These are phyloP conservation scores for Sporothrix pseudoabietina DNA, from an alignment of 2,329 filamentous ascomycete genomes.

Conservation along the genomic window DNA sequence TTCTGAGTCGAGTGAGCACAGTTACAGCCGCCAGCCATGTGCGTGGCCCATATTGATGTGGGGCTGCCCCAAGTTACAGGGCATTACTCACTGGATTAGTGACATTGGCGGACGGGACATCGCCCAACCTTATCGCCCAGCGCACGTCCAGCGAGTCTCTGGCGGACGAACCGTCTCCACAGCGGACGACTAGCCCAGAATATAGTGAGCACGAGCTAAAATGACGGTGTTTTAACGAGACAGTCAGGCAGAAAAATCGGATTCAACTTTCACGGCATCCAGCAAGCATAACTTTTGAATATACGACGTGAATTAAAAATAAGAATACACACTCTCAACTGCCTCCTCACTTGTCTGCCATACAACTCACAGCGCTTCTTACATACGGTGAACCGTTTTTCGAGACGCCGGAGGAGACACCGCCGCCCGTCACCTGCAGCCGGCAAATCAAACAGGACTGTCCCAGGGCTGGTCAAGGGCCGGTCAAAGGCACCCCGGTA, in stretches of 20 bases:
- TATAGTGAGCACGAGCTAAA: not conserved
- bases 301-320: not conserved
- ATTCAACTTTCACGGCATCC: not conserved
- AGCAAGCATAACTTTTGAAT: not conserved
- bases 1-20: not conserved
- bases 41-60: not conserved
- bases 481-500: not conserved
- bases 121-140: not conserved
- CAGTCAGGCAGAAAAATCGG: not conserved
- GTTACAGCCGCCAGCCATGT: constrained; percentile 11
- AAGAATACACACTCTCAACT: not conserved
- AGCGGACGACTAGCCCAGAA: not conserved
- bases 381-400: not conserved
- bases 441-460: constrained; percentile 24
- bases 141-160: not conserved
- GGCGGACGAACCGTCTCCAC: not conserved
- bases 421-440: constrained; percentile 18
- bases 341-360: not conserved
- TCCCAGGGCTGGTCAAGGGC: not conserved
- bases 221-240: not conserved
- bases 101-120: not conserved
- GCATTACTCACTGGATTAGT: constrained; percentile 12
- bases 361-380: not conserved
- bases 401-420: constrained; percentile 3
- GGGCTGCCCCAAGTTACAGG: constrained; percentile 7